Conservation (phyloP, 2,329 filamentous ascomycete species). For the Xylariomycetidae sp. region DNA sequence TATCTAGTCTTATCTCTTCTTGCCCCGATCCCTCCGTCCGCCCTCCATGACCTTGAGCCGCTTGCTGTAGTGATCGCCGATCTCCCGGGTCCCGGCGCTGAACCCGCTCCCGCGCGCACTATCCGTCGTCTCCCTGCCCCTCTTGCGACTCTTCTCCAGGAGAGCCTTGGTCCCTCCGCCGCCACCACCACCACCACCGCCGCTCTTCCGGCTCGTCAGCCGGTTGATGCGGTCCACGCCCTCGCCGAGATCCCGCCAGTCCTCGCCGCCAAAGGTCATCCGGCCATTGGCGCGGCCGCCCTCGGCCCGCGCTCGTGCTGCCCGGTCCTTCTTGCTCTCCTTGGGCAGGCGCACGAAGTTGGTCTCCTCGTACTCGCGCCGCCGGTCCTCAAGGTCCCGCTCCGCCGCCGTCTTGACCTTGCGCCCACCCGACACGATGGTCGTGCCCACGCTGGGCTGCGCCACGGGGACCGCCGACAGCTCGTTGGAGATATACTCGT, state of each 20-base stretch:
- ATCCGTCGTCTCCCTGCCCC: conserved; percentile 63
- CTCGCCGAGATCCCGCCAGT: conserved; percentile 82
- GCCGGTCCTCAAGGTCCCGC: conserved; percentile 71
- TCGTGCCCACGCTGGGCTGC: conserved; percentile 87
- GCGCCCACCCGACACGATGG: conserved; percentile 74
- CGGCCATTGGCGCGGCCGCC: conserved; percentile 39
- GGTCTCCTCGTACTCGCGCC: conserved; percentile 81
- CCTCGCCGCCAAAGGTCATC: conserved; percentile 82
- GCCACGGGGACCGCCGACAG: conserved; percentile 76
- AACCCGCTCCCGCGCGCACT: conserved; percentile 60
- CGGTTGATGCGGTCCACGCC: conserved; percentile 82
- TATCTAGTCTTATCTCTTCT: conserved; percentile 15
- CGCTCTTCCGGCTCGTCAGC: conserved; percentile 67
- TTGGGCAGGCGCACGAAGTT: conserved; percentile 87
- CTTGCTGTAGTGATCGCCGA: conserved; percentile 74
- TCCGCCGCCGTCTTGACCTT: conserved; percentile 73
- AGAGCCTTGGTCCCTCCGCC: conserved; percentile 53
- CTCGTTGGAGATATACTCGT: conserved; percentile 87
- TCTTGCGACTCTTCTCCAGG: conserved; percentile 83
- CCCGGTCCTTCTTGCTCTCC: conserved; percentile 80
- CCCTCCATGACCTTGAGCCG: conserved; percentile 51
- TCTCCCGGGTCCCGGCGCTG: conserved; percentile 41
- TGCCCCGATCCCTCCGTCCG: conserved; percentile 34
- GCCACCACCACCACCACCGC: conserved; percentile 45
- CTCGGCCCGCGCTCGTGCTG: conserved; percentile 55